phyloP scores from a whole-genome alignment of 2,329 filamentous ascomycete species.

The Ilyonectria destructans region DNA sequence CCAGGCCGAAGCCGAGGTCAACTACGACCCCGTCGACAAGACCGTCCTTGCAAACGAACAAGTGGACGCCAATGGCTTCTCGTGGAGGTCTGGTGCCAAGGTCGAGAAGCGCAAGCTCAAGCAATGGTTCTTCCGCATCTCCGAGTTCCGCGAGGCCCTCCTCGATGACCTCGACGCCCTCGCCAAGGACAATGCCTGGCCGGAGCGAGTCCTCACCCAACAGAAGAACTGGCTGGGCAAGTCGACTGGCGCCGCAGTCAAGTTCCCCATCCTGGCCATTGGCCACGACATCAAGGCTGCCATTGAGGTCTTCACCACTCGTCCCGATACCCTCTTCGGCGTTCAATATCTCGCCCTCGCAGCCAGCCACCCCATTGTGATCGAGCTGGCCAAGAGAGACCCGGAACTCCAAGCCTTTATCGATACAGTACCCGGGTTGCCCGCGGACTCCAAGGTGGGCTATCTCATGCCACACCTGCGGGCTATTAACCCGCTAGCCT shows the following conservation, averaged over 20 bases:
- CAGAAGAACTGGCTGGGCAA: conserved; percentile 92
- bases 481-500: conserved; percentile 77
- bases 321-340: conserved; percentile 89
- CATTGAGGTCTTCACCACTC: conserved; percentile 86
- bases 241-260: conserved; percentile 80
- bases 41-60: conserved; percentile 95
- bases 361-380: conserved; percentile 79
- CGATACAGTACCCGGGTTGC: conserved; percentile 71
- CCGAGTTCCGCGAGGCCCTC: conserved; percentile 81
- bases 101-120: conserved; percentile 85
- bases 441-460: conserved; percentile 75
- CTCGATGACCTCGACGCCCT: conserved; percentile 80
- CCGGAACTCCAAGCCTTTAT: conserved; percentile 78
- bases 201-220: conserved; percentile 86
- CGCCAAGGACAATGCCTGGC: conserved; percentile 78
- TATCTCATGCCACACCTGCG: conserved; percentile 76
- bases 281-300: conserved; percentile 60
- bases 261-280: conserved; percentile 74
- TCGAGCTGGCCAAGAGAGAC: conserved; percentile 72
- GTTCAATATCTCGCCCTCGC: conserved; percentile 89
- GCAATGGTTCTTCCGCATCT: conserved; percentile 94
- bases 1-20: conserved; percentile 87
- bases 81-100: conserved; percentile 89
- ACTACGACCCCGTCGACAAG: conserved; percentile 91
- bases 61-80: conserved; percentile 87